These are phyloP conservation scores for Protomyces macrosporus DNA, from an alignment of 1,139 yeast species.

Conservation along the genomic window DNA sequence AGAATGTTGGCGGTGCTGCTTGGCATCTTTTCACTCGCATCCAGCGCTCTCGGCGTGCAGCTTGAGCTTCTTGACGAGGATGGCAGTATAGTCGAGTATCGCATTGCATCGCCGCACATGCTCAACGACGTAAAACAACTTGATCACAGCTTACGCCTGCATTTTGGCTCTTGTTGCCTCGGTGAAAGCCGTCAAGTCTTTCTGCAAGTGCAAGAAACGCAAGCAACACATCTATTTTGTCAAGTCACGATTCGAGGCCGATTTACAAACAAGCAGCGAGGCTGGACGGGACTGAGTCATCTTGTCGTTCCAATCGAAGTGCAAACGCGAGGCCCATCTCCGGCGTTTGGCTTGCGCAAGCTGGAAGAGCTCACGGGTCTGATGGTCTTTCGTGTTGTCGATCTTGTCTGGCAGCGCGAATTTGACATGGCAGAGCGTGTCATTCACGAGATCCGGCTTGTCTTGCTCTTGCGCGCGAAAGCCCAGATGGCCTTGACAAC, in stretches of 20 bases:
- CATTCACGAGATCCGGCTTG: not conserved
- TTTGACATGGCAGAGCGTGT: not conserved
- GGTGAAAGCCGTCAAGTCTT: not conserved
- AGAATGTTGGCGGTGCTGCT: not conserved
- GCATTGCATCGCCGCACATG: not conserved
- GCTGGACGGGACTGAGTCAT: not conserved
- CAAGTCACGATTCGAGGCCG: not conserved
- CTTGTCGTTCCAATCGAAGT: not conserved
- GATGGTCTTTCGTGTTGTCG: not conserved
- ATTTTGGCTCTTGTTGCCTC: not conserved
- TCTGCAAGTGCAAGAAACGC: not conserved
- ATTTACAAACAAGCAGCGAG: not conserved
- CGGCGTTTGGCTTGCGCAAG: not conserved
- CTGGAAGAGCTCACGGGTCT: not conserved
- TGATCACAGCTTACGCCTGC: not conserved
- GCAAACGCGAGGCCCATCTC: not conserved
- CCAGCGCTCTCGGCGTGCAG: not conserved
- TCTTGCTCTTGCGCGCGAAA: not conserved
- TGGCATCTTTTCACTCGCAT: not conserved
- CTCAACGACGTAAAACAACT: not conserved
- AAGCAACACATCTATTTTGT: not conserved
- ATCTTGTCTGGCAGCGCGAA: not conserved
- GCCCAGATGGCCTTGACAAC: not conserved
- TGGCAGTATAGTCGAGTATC: not conserved
- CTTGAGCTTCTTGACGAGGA: not conserved